phyloP scores from a whole-genome alignment of 2,329 filamentous ascomycete species.

The Fusarium nurragi region DNA sequence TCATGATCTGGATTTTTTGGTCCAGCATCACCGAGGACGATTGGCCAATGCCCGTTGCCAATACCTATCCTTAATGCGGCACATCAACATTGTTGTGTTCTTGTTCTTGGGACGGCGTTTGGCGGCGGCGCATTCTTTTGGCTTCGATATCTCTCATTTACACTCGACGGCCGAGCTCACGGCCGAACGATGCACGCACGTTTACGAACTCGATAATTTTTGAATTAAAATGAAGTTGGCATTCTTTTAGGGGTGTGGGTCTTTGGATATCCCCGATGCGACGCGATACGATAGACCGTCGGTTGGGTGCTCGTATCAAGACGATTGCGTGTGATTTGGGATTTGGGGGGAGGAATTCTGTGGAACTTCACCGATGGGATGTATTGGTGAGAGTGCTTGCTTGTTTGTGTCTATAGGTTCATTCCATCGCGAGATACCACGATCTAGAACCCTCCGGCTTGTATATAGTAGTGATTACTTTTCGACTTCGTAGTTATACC shows the following conservation, averaged over 20 bases:
- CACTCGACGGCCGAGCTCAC: constrained; percentile 40
- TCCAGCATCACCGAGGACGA: constrained; percentile 99
- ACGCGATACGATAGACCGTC: constrained; percentile 9
- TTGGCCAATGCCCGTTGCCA: constrained; percentile 74
- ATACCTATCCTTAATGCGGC: constrained; percentile 51
- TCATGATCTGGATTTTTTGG: constrained; percentile 94
- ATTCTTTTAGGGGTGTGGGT: constrained; percentile 27
- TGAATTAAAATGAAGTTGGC: constrained; percentile 30
- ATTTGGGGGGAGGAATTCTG: constrained; percentile 16
- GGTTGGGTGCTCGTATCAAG: constrained; percentile 40
- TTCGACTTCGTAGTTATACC: constrained; percentile 52
- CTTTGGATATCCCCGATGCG: constrained; percentile 17
- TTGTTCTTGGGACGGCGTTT: constrained; percentile 42
- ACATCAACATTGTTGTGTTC: constrained; percentile 11
- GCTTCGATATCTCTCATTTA: constrained; percentile 44
- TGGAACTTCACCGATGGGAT: constrained; percentile 29
- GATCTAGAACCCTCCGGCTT: constrained; percentile 28
- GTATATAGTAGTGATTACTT: constrained; percentile 48
- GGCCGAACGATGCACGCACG: constrained; percentile 44
- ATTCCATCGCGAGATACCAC: constrained; percentile 31
- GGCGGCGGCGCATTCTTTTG: constrained; percentile 38
- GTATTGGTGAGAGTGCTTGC: constrained; percentile 31
- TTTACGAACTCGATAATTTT: constrained; percentile 43
- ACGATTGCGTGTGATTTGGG: constrained; percentile 34
- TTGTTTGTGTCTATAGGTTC: constrained; percentile 37